Base-by-base conservation (phyloP, 116 monocot genomes). In the Cymodocea nodosa region DNA sequence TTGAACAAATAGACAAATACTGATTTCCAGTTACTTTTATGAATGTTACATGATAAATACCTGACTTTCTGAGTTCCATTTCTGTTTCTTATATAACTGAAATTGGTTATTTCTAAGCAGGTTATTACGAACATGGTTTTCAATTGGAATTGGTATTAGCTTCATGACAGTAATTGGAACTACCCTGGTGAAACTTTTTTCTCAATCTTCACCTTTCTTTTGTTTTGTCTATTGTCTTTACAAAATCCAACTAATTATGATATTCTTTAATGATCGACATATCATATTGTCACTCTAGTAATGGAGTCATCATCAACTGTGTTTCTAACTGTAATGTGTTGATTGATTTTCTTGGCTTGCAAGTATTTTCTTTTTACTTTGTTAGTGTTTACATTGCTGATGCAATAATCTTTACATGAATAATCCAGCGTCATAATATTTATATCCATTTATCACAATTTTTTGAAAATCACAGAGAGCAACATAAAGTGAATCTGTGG, bases 71-170 rank as follows among this genome's bases (percentile, higher is more conserved):
- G 24, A 4, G 2, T 60, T 17, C 51, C 58, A 35, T 25, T 23
- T 51, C 22, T 63, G n/a, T 34, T 61, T 25, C 35, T 34, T 10
- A 50, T 30, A 62, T 37, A 13, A 25, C 10, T 7, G n/a, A 48
- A n/a, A 3, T 65, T 49, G 50, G 35, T 25, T 63, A 56, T 65
- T 25, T 53, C 52, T 65, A 2, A 37, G 50, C 78, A 89, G 89
- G 63, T 85, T 69, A 59, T 71, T 83, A 51, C 67, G 53, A 50
- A 30, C 62, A 71, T 89, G 89, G 89, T 83, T 89, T 69, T 66
- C 83, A 62, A 39, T 85, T 44, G 89, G 89, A 2, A 83, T 78
- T 60, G 78, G 50, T 50, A 72, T 81, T 39, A 71, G 83, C 71
- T 23, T 78, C 25, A 8, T 79, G 61, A 70, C 76, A 70, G 67